These are phyloP conservation scores for Phlebiopsis flavidoalba DNA, from an alignment of 768 basidiomycete genomes.

Conservation along the genomic window DNA sequence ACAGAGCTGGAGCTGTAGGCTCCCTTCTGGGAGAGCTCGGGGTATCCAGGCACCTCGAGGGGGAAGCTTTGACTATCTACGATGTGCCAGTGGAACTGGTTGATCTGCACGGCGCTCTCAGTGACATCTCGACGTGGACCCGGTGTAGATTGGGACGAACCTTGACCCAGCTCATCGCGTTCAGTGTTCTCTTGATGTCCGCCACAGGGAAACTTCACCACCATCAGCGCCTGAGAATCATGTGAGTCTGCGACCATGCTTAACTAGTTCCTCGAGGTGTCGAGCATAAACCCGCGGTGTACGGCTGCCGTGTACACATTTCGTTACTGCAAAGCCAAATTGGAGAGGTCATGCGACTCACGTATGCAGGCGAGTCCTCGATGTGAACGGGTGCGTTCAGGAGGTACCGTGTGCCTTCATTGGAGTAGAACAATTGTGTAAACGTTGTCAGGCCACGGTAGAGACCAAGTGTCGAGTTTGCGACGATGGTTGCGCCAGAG, in stretches of 20 bases:
- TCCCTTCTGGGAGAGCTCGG: slow-evolving; percentile 54
- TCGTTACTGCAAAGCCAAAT: neutral
- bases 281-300: slow-evolving; percentile 76
- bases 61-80: slow-evolving; percentile 83
- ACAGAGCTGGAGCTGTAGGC: slow-evolving; percentile 56
- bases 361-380: slow-evolving; percentile 43
- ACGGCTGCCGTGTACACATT: slow-evolving; percentile 38
- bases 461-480: slow-evolving; percentile 45
- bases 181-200: slow-evolving; percentile 39
- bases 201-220: slow-evolving; percentile 30
- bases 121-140: neutral
- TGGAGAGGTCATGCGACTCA: slow-evolving; percentile 16
- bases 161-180: slow-evolving; percentile 53
- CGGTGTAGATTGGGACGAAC: slow-evolving; percentile 13
- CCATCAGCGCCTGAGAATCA: neutral
- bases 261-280: slow-evolving; percentile 75
- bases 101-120: slow-evolving; percentile 40
- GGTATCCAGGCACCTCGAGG: slow-evolving; percentile 53
- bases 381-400: slow-evolving; percentile 37
- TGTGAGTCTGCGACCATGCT: slow-evolving; percentile 16
- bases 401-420: slow-evolving; percentile 29
- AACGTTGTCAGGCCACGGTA: slow-evolving; percentile 54
- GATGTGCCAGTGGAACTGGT: slow-evolving; percentile 82
- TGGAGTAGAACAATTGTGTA: slow-evolving; percentile 44
- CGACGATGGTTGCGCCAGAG: slow-evolving; percentile 30